Percentiles rank a stretch among this genome's conserved stretches.
These are phyloP conservation scores for Trametopsis cervina DNA, from an alignment of 768 basidiomycete species.

Conservation along the genomic window DNA sequence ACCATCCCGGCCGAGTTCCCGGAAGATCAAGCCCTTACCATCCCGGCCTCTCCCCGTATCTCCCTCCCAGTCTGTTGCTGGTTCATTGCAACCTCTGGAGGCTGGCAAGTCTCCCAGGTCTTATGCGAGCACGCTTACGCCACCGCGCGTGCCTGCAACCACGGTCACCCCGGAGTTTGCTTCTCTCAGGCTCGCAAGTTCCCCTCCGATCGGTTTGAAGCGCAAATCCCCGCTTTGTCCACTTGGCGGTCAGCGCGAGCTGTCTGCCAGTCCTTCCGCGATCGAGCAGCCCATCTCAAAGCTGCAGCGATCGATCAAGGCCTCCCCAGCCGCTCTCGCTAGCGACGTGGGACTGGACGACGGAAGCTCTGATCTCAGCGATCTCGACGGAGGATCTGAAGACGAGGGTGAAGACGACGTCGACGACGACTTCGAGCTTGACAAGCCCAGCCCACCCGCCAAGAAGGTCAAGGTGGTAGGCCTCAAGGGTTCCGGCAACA, in stretches of 20 bases:
- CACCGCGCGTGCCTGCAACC: background rate
- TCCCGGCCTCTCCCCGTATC: background rate
- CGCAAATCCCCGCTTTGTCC: background rate
- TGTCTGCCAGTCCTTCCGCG: too few relatives aligned
- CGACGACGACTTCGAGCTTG: constrained; percentile 4
- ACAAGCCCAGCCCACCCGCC: background rate
- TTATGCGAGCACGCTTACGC: background rate
- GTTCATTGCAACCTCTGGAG: background rate
- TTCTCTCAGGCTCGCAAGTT: background rate
- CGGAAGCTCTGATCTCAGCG: background rate
- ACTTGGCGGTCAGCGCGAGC: too few relatives aligned
- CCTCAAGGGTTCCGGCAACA: background rate
- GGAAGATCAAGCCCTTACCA: background rate
- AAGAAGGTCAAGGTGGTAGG: background rate
- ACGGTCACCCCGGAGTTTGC: background rate
- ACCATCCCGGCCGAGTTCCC: background rate
- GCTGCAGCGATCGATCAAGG: too few relatives aligned
- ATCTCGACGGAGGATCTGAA: constrained; percentile 4
- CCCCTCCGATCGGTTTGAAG: background rate
- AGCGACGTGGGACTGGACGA: too few relatives aligned
- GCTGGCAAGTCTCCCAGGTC: background rate
- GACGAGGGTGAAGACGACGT: constrained; percentile 1
- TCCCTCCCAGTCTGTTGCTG: background rate
- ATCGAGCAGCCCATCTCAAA: too few relatives aligned
- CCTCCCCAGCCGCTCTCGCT: background rate